Base-by-base conservation (phyloP, 1,284 basidiomycete species). In the Malassezia caprae region DNA sequence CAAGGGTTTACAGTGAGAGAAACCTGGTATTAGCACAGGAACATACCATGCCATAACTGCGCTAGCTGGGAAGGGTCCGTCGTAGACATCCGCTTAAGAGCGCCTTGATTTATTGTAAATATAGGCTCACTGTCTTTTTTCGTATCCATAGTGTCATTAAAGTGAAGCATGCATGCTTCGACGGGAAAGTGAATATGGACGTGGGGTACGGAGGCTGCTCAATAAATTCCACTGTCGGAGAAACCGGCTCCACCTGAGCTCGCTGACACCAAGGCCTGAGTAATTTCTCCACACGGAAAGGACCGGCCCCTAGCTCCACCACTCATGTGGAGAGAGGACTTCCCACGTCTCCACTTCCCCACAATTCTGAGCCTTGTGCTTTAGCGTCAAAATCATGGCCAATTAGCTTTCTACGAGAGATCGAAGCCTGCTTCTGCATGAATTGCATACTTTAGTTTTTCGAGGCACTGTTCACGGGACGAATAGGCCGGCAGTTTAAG, bases 1-100 rank as follows among this genome's bases (percentile, higher is more conserved):
- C 4, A 82, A 83, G 62, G 82, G 81, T 73, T 86, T 87, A 77
- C 85, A 88, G 71, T 87, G 86, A 54, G 85, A 83, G 69, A 89
- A 88, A 11, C 89, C 87, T 89, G 53, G 11, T 24, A 30, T 47
- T n/a, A 47, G 52, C 6, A 17, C 8, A n/a, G 4, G 6, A 15
- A 48, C 55, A 17, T 44, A 57, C 55, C 45, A 30, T 57, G 39
- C 37, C 48, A 50, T 6, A 57, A 17, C 10, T 45, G 49, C 8
- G 50, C 49, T 8, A 57, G 13, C 23, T 57, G 26, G 8, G 34
- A 19, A 1, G 42, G n/a, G 26, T 57, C 50, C 10, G 46, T 19
- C 5, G 55, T 57, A 12, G 46, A 21, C 2, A 56, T 26, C 15
- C 35, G 27, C 23, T 23, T n/a, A 21, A 54, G 46, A 13, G 17